phyloP scores from a whole-genome alignment of 345 rosid genomes.

The Aegle marmelos region DNA sequence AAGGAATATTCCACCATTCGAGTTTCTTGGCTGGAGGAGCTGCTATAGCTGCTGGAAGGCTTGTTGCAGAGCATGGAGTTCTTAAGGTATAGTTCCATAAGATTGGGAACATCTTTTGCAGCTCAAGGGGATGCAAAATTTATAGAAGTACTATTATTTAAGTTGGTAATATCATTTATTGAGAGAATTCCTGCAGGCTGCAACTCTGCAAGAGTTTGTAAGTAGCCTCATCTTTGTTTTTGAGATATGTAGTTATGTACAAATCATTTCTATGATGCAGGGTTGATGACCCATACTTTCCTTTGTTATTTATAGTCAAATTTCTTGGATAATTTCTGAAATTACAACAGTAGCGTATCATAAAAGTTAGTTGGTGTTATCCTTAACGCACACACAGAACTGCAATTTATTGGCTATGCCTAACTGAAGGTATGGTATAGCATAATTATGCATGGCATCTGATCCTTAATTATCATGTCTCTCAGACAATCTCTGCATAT shows the following conservation, averaged over 20 bases:
- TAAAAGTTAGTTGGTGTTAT: background rate
- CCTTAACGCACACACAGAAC: background rate
- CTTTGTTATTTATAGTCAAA: background rate
- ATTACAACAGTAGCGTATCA: background rate
- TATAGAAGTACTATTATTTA: background rate
- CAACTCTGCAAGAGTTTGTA: background rate
- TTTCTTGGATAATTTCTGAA: background rate
- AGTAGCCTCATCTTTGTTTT: background rate
- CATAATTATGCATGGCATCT: background rate
- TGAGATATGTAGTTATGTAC: background rate
- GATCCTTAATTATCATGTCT: constrained; percentile 6
- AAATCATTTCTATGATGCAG: background rate
- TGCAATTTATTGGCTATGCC: background rate
- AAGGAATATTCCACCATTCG: constrained; percentile 91
- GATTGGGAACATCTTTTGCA: background rate
- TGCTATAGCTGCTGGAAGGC: constrained; percentile 88
- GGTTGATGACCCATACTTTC: background rate
- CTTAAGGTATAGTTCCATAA: constrained; percentile 52
- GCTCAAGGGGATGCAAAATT: background rate
- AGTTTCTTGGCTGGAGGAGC: constrained; percentile 97
- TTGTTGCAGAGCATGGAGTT: constrained; percentile 57
- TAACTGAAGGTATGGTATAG: background rate
- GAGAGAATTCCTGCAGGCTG: background rate
- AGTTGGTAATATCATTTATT: background rate
- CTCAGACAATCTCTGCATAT: constrained; percentile 80